phyloP scores from a whole-genome alignment of 495 filamentous ascomycete genomes.

The Penicillium alfredii region DNA sequence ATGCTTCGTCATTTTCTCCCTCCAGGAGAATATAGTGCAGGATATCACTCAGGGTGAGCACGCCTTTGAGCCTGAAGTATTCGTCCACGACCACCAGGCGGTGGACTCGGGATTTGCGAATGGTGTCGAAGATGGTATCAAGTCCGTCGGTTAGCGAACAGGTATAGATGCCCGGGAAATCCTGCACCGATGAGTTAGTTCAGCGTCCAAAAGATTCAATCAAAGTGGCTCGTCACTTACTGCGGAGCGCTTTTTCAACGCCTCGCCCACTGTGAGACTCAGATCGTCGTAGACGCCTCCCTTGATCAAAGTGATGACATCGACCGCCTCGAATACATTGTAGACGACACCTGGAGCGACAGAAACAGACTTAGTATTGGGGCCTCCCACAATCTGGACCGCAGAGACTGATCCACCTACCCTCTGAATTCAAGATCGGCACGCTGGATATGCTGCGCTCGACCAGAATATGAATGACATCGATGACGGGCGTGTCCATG shows the following conservation, averaged over 20 bases:
- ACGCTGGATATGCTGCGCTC: constrained; percentile 90
- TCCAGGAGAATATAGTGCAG: constrained; percentile 89
- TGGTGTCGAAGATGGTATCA: constrained; percentile 94
- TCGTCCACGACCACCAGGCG: constrained; percentile 90
- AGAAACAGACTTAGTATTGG: constrained; percentile 1
- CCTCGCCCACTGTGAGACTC: constrained; percentile 80
- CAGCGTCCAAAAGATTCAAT: background rate
- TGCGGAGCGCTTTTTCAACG: constrained; percentile 77
- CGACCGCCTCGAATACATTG: constrained; percentile 97
- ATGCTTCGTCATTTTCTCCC: constrained; percentile 56
- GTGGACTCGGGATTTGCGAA: constrained; percentile 90
- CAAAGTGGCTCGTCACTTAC: constrained; percentile 33
- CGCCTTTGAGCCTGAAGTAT: constrained; percentile 72
- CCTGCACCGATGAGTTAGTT: constrained; percentile 38
- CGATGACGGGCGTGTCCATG: constrained; percentile 92
- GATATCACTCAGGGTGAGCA: constrained; percentile 94
- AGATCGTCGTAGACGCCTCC: constrained; percentile 90
- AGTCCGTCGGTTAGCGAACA: constrained; percentile 87
- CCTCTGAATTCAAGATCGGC: constrained; percentile 80
- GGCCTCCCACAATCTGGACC: background rate
- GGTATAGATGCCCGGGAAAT: constrained; percentile 95
- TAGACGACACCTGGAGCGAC: constrained; percentile 62
- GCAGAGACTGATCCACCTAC: constrained; percentile 28
- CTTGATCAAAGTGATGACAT: constrained; percentile 94
- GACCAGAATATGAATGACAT: constrained; percentile 92